These are phyloP conservation scores for Pseudonitzschia multiseries DNA, from an alignment of 108 stramenopile species.

Conservation along the genomic window DNA sequence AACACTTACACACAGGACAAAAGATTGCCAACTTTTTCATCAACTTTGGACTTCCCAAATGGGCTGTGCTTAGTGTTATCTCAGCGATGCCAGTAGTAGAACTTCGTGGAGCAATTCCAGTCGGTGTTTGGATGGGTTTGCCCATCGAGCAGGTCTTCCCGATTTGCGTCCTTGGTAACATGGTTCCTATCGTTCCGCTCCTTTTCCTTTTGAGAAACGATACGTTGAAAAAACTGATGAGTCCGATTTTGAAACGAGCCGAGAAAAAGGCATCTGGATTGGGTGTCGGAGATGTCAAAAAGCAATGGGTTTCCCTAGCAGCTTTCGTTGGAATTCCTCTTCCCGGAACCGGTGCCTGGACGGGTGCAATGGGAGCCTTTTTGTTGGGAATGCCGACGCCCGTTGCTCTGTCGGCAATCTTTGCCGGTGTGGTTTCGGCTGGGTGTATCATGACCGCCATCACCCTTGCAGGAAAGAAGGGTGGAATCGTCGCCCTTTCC, in stretches of 20 bases:
- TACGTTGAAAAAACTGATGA: conserved; percentile 71
- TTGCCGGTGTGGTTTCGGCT: conserved; percentile 89
- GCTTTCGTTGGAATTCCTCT: conserved; percentile 96
- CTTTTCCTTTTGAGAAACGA: conserved; percentile 78
- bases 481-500: conserved; percentile 72
- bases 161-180: conserved; percentile 91
- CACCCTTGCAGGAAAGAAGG: conserved; percentile 78
- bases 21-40: conserved; percentile 85
- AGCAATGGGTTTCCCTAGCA: conserved; percentile 90
- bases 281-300: conserved; percentile 76
- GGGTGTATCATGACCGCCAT: conserved; percentile 89
- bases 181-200: conserved; percentile 86
- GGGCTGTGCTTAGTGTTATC: conserved; percentile 85
- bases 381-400: conserved; percentile 88
- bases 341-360: conserved; percentile 97
- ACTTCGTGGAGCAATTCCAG: conserved; percentile 89
- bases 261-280: conserved; percentile 80
- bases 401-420: conserved; percentile 85
- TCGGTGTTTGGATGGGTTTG: conserved; percentile 91
- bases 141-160: conserved; percentile 79
- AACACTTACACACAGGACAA: conserved; percentile 81
- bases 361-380: conserved; percentile 95
- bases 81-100: conserved; percentile 95
- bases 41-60: conserved; percentile 80
- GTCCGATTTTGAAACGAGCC: conserved; percentile 75